Evolutionary conservation across 1,139 yeast genomes (phyloP).

Genomic region (Pichia sp.): DNA sequence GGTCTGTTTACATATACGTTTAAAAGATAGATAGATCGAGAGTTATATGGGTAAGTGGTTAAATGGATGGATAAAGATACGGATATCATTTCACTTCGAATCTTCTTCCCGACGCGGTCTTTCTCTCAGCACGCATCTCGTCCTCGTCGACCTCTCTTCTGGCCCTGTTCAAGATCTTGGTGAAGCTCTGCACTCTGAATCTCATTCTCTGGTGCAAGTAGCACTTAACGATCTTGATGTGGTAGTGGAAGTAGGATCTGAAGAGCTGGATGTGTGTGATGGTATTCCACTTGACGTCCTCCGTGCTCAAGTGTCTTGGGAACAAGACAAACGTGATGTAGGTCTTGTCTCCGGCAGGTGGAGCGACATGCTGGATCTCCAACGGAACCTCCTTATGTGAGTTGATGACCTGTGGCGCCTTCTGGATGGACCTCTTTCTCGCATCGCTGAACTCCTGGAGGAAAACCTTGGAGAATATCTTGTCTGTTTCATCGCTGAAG

Average conservation of each 20-base stretch:
- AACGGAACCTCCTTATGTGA: conserved; percentile 90
- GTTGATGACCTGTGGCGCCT: conserved; percentile 96
- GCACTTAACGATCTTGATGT: conserved; percentile 96
- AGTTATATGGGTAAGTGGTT: neutral
- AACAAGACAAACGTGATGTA: conserved; percentile 73
- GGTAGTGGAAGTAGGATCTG: conserved; percentile 96
- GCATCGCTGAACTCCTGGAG: conserved; percentile 98
- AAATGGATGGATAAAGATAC: neutral
- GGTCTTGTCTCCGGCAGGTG: conserved; percentile 52
- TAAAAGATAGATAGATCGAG: neutral
- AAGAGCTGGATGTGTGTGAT: conserved; percentile 87
- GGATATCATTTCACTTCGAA: conserved; percentile 40
- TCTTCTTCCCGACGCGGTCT: conserved; percentile 81
- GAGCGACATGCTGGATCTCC: conserved; percentile 54
- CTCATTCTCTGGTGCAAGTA: conserved; percentile 99
- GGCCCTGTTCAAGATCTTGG: conserved; percentile 93
- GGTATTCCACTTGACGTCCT: conserved; percentile 68
- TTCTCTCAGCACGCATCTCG: conserved; percentile 61
- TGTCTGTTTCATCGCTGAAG: conserved; percentile 96
- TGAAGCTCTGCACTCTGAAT: conserved; percentile 85
- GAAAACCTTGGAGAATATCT: conserved; percentile 90
- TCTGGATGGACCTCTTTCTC: conserved; percentile 90
- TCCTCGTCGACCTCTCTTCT: conserved; percentile 87
- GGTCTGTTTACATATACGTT: too few relatives aligned
- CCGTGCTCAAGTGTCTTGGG: conserved; percentile 67